phyloP scores from a whole-genome alignment of 192 early-diverging fungal genomes.

The Oehlia diaphana region DNA sequence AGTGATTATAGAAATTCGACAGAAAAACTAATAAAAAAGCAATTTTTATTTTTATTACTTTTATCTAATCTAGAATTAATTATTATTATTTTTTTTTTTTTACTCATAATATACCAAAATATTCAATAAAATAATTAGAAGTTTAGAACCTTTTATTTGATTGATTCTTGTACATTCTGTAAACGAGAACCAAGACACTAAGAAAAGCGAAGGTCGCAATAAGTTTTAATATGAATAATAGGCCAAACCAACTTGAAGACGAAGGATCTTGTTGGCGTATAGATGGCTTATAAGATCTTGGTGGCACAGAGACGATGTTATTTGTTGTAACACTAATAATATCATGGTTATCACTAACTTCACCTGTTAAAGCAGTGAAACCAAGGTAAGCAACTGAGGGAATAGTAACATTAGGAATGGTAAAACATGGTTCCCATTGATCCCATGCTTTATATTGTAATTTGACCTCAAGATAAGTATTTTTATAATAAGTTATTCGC shows the following conservation, averaged over 20 bases:
- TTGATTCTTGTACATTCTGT: slow-evolving; percentile 27
- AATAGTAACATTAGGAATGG: slow-evolving; percentile 71
- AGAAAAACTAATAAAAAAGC: too few species aligned
- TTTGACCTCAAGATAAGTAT: slow-evolving; percentile 42
- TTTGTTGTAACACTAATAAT: slow-evolving; percentile 27
- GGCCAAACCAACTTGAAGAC: slow-evolving; percentile 22
- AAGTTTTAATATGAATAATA: slow-evolving; percentile 22
- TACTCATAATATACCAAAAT: background rate
- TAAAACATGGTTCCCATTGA: slow-evolving; percentile 85
- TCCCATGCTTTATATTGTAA: slow-evolving; percentile 53
- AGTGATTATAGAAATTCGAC: too few species aligned
- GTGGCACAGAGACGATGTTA: slow-evolving; percentile 12
- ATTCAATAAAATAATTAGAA: background rate
- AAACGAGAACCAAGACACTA: slow-evolving; percentile 7
- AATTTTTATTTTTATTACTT: too few species aligned
- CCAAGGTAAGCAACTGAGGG: slow-evolving; percentile 82
- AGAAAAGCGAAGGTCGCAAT: slow-evolving; percentile 12
- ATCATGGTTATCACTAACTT: slow-evolving; percentile 58
- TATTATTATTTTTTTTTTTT: background rate
- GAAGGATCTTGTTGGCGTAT: background rate
- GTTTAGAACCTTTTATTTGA: slow-evolving; percentile 25
- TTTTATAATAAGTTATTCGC: slow-evolving; percentile 73
- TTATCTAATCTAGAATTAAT: too few species aligned
- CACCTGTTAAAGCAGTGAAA: slow-evolving; percentile 91
- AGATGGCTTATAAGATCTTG: slow-evolving; percentile 7